Conservation (phyloP, 805 yeast genomes). For the Sugiyamaella marilandica region DNA sequence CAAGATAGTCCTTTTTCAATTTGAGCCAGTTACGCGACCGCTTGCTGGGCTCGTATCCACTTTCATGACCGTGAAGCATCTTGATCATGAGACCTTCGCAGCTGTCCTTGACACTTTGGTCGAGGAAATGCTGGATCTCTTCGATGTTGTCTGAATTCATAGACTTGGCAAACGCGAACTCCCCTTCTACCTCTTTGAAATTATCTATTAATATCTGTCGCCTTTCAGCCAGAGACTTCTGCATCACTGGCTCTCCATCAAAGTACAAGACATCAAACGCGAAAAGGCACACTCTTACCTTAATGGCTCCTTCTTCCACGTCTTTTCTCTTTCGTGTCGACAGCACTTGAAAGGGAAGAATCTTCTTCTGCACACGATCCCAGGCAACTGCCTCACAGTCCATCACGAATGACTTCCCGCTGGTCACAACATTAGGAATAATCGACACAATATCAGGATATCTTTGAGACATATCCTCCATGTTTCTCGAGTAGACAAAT, state of each 20-base stretch:
- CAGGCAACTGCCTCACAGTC: slow-evolving; percentile 99
- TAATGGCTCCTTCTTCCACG: slow-evolving; percentile 80
- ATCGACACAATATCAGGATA: slow-evolving; percentile 85
- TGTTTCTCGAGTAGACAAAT: slow-evolving; percentile 83
- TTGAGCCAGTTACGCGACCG: slow-evolving; percentile 95
- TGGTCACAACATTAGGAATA: slow-evolving; percentile 47
- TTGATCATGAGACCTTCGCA: slow-evolving; percentile 98
- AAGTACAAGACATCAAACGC: slow-evolving; percentile 81
- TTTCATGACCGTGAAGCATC: slow-evolving; percentile 72
- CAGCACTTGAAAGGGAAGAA: slow-evolving; percentile 87
- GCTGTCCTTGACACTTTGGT: slow-evolving; percentile 79
- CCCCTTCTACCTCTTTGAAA: slow-evolving; percentile 62
- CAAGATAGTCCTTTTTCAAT: slow-evolving; percentile 87
- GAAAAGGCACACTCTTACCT: slow-evolving; percentile 86
- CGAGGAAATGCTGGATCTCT: slow-evolving; percentile 79
- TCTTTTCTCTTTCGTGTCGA: slow-evolving; percentile 93
- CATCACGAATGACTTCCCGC: slow-evolving; percentile 56
- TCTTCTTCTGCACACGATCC: slow-evolving; percentile 73
- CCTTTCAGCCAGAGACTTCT: slow-evolving; percentile 64
- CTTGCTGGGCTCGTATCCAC: slow-evolving; percentile 89
- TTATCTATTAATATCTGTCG: slow-evolving; percentile 54
- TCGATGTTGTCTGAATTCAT: slow-evolving; percentile 64
- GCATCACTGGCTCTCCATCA: slow-evolving; percentile 68
- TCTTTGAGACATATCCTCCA: slow-evolving; percentile 94
- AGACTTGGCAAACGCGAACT: slow-evolving; percentile 73